phyloP scores from a whole-genome alignment of 371 early-diverging fungal genomes.

The Mortierella sp. region DNA sequence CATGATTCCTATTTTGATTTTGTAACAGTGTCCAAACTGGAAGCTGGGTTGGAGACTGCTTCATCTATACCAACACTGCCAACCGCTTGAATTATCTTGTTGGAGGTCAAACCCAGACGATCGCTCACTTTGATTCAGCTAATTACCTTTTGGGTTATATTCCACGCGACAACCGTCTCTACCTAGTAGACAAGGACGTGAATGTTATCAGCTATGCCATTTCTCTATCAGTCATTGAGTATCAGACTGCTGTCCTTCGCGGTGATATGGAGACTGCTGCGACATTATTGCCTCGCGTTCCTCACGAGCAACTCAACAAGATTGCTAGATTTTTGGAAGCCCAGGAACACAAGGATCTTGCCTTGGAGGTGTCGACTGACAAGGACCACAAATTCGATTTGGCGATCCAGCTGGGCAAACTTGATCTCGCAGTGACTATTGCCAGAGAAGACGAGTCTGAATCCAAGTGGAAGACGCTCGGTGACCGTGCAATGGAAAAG shows the following conservation, averaged over 20 bases:
- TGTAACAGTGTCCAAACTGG: conserved; percentile 81
- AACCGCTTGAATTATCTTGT: conserved; percentile 96
- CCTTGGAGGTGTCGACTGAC: conserved; percentile 93
- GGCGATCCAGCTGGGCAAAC: conserved; percentile 85
- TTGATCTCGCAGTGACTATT: conserved; percentile 90
- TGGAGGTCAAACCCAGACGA: conserved; percentile 90
- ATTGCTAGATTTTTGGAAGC: conserved; percentile 96
- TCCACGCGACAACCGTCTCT: conserved; percentile 93
- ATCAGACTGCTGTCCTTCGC: conserved; percentile 95
- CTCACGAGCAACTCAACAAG: conserved; percentile 87
- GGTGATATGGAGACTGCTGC: conserved; percentile 90
- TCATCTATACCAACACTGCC: conserved; percentile 92
- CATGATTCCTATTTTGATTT: not conserved
- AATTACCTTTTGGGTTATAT: conserved; percentile 95
- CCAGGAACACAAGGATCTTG: conserved; percentile 91
- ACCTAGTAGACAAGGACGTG: conserved; percentile 94
- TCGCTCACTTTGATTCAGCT: conserved; percentile 93
- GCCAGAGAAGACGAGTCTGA: conserved; percentile 85
- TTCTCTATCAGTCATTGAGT: conserved; percentile 94
- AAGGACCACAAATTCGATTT: conserved; percentile 95
- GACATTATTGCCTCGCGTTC: conserved; percentile 83
- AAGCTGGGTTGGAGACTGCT: conserved; percentile 98
- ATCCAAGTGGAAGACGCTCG: conserved; percentile 92
- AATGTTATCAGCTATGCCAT: conserved; percentile 89
- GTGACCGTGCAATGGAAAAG: conserved; percentile 87